Evolutionary conservation across 805 yeast species (phyloP), one percentile per base, ranked within the genome.

Genomic region (Naumovozyma baii): DNA sequence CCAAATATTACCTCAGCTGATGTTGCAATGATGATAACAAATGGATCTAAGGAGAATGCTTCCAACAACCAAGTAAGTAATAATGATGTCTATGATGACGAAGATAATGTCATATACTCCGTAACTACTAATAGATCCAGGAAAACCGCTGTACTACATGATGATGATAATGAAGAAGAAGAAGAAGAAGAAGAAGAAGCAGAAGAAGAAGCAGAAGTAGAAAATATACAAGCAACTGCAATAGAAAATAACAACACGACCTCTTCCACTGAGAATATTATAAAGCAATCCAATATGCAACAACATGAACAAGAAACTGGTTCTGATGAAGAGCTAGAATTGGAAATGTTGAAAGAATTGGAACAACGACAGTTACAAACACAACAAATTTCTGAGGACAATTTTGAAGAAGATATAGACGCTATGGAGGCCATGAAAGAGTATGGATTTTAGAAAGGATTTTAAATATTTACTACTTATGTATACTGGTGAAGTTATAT

Each of bases 351-450:
- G 20, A 35, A 39, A 25, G 43, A 39, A 13, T 39, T 28, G 19
- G 35, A 37, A 28, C 13, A 33, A 18, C 37, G 41, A 30, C 36
- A 39, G 15, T 15, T 34, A 20, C 34, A 30, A 19, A 28, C 15
- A 17, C 34, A 36, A 18, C n/a, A 20, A 20, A 34, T 12, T 16
- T n/a, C 15, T 5, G 45, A 31, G 14, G 49, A 47, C 12, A 41
- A 41, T 2, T 42, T 41, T 18, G 45, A 43, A 8, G 56, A 51
- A 18, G 59, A 54, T 34, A 48, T 49, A 36, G 56, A 50, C n/a
- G 58, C 50, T 10, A 15, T 53, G 37, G 52, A 46, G n/a, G 52
- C 45, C 20, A 50, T 53, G 56, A 45, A 45, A 42, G 55, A 50
- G 31, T 26, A 30, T 35, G 31, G 31, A 5, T 36, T 33, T 22